These are phyloP conservation scores for Spergularia bocconei DNA, from an alignment of 148 eudicot species.

Conservation along the genomic window DNA sequence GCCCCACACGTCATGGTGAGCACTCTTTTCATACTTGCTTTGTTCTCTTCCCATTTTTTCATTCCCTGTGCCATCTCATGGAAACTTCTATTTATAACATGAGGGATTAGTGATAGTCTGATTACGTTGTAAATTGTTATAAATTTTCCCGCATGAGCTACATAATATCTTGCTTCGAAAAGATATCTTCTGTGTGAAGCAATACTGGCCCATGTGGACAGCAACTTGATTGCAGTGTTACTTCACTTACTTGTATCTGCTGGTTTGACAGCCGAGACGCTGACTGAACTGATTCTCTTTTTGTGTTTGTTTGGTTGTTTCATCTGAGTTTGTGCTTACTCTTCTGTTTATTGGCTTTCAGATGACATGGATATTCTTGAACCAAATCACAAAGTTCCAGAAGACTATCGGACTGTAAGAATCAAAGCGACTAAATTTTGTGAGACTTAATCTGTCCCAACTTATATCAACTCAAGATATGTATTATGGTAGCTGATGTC, in stretches of 20 bases:
- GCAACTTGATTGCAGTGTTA: too few species aligned
- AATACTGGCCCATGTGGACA: too few species aligned
- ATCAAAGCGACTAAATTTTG: not conserved
- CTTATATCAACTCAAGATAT: not conserved
- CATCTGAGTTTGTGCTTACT: conserved; percentile 5
- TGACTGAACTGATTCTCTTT: not conserved
- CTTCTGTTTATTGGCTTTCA: conserved; percentile 18
- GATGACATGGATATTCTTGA: conserved; percentile 47
- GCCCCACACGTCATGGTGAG: conserved; percentile 53
- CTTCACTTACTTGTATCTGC: too few species aligned
- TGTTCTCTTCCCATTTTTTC: not conserved
- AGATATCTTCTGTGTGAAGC: too few species aligned
- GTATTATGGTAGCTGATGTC: conserved; percentile 17
- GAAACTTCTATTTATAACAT: not conserved
- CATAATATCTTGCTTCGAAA: too few species aligned
- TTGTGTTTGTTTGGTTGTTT: not conserved
- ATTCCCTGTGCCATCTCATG: not conserved
- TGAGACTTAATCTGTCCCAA: not conserved
- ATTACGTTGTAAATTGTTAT: not conserved
- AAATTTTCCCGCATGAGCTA: too few species aligned
- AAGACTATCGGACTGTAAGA: conserved; percentile 27
- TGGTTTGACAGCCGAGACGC: not conserved
- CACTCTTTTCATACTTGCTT: conserved; percentile 10
- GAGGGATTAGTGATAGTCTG: not conserved
- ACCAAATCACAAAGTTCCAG: conserved; percentile 39